phyloP scores from a whole-genome alignment of 768 basidiomycete species.

The Tricholoma furcatifolium region DNA sequence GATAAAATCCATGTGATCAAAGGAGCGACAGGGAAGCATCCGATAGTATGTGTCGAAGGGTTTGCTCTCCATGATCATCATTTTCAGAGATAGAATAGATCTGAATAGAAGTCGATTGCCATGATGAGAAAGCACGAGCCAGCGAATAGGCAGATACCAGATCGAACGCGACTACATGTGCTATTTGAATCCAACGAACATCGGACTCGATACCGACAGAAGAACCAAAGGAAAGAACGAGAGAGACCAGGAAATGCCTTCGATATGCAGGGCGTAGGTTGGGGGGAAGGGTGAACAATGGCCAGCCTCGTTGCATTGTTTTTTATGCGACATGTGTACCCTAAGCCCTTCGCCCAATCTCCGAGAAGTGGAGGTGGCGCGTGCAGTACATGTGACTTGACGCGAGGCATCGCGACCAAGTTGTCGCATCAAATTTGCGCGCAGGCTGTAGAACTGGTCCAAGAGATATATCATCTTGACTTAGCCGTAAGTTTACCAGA shows the following conservation, averaged over 20 bases:
- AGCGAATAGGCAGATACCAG: background rate
- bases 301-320: background rate
- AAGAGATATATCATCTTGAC: no score
- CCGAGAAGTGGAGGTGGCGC: background rate
- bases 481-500: no score
- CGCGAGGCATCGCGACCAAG: no score
- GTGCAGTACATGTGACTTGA: no score
- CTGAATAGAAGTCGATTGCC: constrained; percentile 8
- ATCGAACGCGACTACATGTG: no score
- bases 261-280: background rate
- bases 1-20: constrained; percentile 7
- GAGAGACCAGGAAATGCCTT: background rate
- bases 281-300: background rate
- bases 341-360: constrained; percentile 11
- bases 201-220: background rate
- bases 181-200: no score
- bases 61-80: background rate
- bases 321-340: background rate
- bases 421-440: no score
- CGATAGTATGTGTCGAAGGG: background rate
- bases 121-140: background rate
- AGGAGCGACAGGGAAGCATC: background rate
- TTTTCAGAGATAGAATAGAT: background rate
- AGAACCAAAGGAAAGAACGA: background rate
- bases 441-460: no score